Evolutionary conservation across 1,139 yeast genomes (phyloP), one percentile per base, ranked within the genome.

Genomic region (Yamadazyma diospyri): DNA sequence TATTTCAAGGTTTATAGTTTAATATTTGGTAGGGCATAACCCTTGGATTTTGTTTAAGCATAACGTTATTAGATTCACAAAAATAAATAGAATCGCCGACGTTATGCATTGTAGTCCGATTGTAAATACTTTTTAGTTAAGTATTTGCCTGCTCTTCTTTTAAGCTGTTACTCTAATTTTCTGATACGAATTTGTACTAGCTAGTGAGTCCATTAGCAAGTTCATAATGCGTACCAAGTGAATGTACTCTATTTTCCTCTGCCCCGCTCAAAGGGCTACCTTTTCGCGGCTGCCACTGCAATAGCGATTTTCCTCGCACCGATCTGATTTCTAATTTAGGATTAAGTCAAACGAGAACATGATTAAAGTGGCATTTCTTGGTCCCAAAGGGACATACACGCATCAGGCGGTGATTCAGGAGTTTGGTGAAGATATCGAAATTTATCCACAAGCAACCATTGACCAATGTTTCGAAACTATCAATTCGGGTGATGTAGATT

Each of bases 321-420:
- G n/a, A n/a, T n/a, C n/a, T n/a, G n/a, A n/a, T n/a, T n/a, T n/a
- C n/a, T n/a, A n/a, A n/a, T n/a, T n/a, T n/a, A n/a, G n/a, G n/a
- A n/a, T n/a, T n/a, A n/a, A n/a, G n/a, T n/a, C n/a, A n/a, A n/a
- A n/a, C n/a, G 4, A 16, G 18, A 19, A 20, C 6, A 40, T 50
- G 35, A 38, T 49, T 13, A 64, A 58, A 39, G 81, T 85, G 6
- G 87, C 87, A 5, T 89, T 75, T 50, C 57, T 89, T 32, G 97
- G 97, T 0, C 97, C 97, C 0, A 67, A 67, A 33, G 97, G 97
- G 2, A 88, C 97, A 0, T 89, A 87, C 55, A 83, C 97, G 2
- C 95, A 88, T 47, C 94, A 86, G 57, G 94, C 95, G 3, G 86
- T 86, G 0, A 49, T 78, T n/a, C 94, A 84, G 51, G 81, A 81